These are phyloP conservation scores for Geosmithia putterillii DNA, from an alignment of 2,329 filamentous ascomycete genomes.

Conservation along the genomic window DNA sequence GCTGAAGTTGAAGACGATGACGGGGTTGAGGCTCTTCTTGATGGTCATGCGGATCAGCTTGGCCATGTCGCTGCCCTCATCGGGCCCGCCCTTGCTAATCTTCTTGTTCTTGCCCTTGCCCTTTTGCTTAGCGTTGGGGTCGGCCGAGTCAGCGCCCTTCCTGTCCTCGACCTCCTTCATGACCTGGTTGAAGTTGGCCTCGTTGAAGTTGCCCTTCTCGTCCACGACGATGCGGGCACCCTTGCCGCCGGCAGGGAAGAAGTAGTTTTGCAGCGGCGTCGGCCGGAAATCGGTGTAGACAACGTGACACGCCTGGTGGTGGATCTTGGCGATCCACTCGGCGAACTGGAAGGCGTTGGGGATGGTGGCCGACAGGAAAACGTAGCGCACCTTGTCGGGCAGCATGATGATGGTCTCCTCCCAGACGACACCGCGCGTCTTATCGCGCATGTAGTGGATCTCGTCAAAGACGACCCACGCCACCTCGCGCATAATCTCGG, in stretches of 20 bases:
- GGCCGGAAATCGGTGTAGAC: constrained; percentile 98
- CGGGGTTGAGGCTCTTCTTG: constrained; percentile 91
- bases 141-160: constrained; percentile 72
- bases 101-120: constrained; percentile 89
- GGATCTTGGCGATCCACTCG: constrained; percentile 98
- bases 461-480: constrained; percentile 98
- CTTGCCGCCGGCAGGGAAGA: constrained; percentile 85
- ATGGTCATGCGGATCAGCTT: constrained; percentile 99
- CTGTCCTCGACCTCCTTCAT: constrained; percentile 84
- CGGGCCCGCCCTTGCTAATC: constrained; percentile 73
- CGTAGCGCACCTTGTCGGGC: constrained; percentile 96
- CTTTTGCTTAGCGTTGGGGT: constrained; percentile 67
- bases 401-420: constrained; percentile 98
- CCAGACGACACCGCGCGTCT: constrained; percentile 91
- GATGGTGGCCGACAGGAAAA: constrained; percentile 95
- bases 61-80: constrained; percentile 72
- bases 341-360: constrained; percentile 99
- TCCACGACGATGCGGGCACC: constrained; percentile 93
- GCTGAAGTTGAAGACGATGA: constrained; percentile 99
- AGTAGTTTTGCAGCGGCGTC: constrained; percentile 93
- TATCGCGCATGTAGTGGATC: constrained; percentile 97
- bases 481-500: constrained; percentile 98
- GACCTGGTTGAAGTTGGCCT: constrained; percentile 94
- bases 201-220: constrained; percentile 90
- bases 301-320: constrained; percentile 94